Base-by-base conservation (phyloP, 73 alveolate species). In the Paramecium caudatum region DNA sequence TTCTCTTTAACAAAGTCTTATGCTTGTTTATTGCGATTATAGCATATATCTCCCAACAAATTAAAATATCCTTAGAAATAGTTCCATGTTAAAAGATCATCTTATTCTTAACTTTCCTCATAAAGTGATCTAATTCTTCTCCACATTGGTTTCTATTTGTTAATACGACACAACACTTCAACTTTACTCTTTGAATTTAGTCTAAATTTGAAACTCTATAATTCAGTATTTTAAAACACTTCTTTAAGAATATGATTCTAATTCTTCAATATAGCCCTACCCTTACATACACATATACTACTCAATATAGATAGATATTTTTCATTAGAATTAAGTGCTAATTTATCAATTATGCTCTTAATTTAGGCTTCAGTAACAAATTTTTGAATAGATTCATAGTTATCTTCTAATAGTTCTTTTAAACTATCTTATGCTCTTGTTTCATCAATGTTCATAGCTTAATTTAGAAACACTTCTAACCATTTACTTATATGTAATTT, bases 391-490 rank as follows among this genome's bases (percentile, higher is more conserved):
- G 88, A 30, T 8, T 74, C 88, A 37, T 41, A 74, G 43, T 74
- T 74, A 9, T 74, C 88, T 13, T 41, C 68, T 45, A 74, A 74
- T 17, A 74, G 32, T 41, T 43, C 88, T 16, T 39, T 74, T 41
- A 74, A 41, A 41, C 69, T 74, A 12, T 74, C 88, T 15, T 74
- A 17, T 19, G 47, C 88, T 74, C 88, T 74, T 15, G 62, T 45
- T 74, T 74, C 88, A 43, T 74, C 88, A 74, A 48, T 48, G 7
- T 27, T 27, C 43, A 74, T 74, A 8, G 88, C 88, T 19, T 74
- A 43, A 36, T 74, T 47, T 43, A 74, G 19, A 39, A 74, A 74
- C 5, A 36, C 88, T 74, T 74, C 55, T 45, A 74, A 45, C 49
- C 55, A 74, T 13, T 74, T 41, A 15, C 55, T 27, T 47, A 74